Conservation (phyloP, 2,329 filamentous ascomycete species). For the Trichoderma hamatum region DNA sequence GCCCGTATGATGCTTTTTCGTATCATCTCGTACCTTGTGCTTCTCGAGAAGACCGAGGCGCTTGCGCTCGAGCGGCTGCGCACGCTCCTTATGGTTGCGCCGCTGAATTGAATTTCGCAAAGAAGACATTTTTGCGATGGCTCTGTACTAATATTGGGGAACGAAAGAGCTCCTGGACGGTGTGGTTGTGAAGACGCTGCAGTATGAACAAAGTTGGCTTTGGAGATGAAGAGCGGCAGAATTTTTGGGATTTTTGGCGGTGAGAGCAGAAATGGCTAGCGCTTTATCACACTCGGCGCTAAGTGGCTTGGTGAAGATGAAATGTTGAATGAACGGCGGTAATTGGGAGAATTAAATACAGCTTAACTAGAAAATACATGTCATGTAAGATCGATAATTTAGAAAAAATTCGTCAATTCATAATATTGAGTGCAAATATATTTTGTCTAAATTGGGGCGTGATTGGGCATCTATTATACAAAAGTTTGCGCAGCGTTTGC, state of each 20-base stretch:
- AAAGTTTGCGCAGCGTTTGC: not conserved
- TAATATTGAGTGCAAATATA: not conserved
- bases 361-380: too few relatives aligned
- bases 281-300: not conserved
- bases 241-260: conserved; percentile 45
- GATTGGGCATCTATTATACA: conserved; percentile 19
- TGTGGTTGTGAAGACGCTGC: not conserved
- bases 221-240: conserved; percentile 36
- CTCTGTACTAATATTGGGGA: not conserved
- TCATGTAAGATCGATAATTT: not conserved
- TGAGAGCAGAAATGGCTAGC: conserved; percentile 32
- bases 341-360: not conserved
- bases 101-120: conserved; percentile 70
- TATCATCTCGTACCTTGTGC: conserved; percentile 67
- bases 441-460: not conserved
- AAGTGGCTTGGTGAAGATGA: not conserved
- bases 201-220: conserved; percentile 15
- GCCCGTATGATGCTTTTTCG: not conserved
- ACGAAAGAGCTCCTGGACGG: not conserved
- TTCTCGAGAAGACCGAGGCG: conserved; percentile 94
- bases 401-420: not conserved
- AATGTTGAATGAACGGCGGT: not conserved
- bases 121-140: conserved; percentile 52
- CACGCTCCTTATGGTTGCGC: conserved; percentile 86
- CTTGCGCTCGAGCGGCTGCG: conserved; percentile 79